Evolutionary conservation across 495 filamentous ascomycete genomes (phyloP), one percentile per base, ranked within the genome.

Genomic region (Lasiosphaeris hirsuta): DNA sequence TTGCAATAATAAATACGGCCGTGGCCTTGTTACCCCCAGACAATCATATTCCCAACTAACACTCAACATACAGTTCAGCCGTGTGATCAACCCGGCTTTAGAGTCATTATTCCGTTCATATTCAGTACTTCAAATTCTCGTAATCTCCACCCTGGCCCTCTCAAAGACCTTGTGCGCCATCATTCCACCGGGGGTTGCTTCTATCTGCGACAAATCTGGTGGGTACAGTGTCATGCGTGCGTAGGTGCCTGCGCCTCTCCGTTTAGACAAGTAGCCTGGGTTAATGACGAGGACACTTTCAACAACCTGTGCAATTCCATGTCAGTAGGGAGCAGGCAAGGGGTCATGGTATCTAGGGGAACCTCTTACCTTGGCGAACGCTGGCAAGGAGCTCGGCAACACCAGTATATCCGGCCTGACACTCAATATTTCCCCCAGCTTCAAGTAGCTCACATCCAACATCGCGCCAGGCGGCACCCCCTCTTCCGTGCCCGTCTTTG

Each of bases 341-440:
- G 5, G 4, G 14, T 14, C 15, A 42, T 18, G n/a, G 9, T 13
- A 53, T 42, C 7, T 40, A 30, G 39, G 23, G n/a, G 49, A 36
- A 55, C 7, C 58, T 66, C 80, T 59, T 76, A 94, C 91, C 83
- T 90, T 95, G 39, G 88, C 90, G 77, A 95, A 96, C 4, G 90
- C 85, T 8, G 86, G 85, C 60, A 98, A 70, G 57, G 86, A 81
- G 62, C 91, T 96, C 35, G 94, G 94, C 23, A 88, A 75, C 36
- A 98, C 78, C 58, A 97, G 65, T 23, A 98, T 78, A 76, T 98
- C 94, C 9, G 94, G 94, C 52, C 84, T 75, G 2, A 89, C 86
- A 59, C 86, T 87, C 60, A 93, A 77, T 84, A 94, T 91, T 72
- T 97, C 94, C 30, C 90, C 93, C 30, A 97, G 73, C 70, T 95